Evolutionary conservation across 306 rosid genomes (phyloP), one percentile per base, ranked within the genome.

Genomic region (Parietaria judaica): DNA sequence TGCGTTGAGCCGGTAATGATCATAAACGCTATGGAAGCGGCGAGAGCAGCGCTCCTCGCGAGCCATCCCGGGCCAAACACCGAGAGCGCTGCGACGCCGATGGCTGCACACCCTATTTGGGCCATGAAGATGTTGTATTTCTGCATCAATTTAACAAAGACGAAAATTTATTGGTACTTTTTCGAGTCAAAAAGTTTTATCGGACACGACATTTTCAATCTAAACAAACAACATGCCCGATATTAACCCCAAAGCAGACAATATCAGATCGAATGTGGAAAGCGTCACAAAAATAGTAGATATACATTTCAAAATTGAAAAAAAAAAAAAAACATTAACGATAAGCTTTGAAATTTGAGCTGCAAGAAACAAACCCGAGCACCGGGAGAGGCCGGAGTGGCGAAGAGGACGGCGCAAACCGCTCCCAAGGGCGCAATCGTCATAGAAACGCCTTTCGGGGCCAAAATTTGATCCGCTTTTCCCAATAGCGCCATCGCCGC

Each of bases 21-120:
- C 98, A 92, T 92, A 74, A 88, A 88, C 34, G 90, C 96, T 59
- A 88, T 64, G 70, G 86, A 92, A 31, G 90, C 88, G 3, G 96
- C 81, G 8, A 92, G 75, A 56, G 85, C 82, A 66, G 70, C 60
- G 66, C 94, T 80, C 72, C 84, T 72, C n/a, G 98, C 88, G 31
- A 84, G 74, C 98, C 84, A 92, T 54, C 98, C 96, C 2, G 98
- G 94, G 52, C 96, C 98, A 14, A 88, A 74, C 12, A 84, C 4
- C 43, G 86, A 63, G 66, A 86, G 70, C 36, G 96, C 86, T 54
- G 76, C 15, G 1, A 88, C 98, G 11, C 98, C 96, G 35, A 92
- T 84, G 67, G 85, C 90, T 53, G 98, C 95, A 60, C 98, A 86
- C 14, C 96, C 98, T 61, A 88, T 86, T 72, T 92, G 98, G 35